Evolutionary conservation across 2,329 filamentous ascomycete species (phyloP).

Genomic region (Helicocarpus griseus): DNA sequence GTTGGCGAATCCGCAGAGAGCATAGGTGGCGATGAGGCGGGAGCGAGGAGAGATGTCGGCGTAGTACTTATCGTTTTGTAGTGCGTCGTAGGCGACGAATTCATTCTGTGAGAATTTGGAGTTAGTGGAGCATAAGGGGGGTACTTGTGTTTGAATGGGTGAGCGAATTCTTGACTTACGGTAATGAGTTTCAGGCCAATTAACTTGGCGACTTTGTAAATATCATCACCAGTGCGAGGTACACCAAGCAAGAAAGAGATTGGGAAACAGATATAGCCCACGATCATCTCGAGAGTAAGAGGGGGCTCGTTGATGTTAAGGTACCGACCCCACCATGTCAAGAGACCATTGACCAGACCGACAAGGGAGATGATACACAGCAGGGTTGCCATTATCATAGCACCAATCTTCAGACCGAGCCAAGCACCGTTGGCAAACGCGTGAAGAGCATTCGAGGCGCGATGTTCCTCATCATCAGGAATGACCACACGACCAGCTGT

Average conservation of each 20-base stretch:
- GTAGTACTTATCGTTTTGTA: constrained; percentile 47
- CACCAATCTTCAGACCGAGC: constrained; percentile 77
- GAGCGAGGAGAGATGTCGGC: constrained; percentile 57
- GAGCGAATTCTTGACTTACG: constrained; percentile 35
- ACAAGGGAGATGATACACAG: constrained; percentile 75
- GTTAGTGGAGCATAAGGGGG: neutral
- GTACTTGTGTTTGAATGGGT: neutral
- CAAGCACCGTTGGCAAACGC: constrained; percentile 78
- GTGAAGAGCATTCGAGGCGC: constrained; percentile 68
- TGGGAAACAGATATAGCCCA: constrained; percentile 70
- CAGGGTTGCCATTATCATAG: constrained; percentile 70
- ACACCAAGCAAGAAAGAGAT: constrained; percentile 75
- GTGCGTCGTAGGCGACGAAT: constrained; percentile 59
- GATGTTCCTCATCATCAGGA: constrained; percentile 61
- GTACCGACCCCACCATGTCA: constrained; percentile 78
- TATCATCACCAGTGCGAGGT: constrained; percentile 48
- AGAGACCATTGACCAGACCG: constrained; percentile 61
- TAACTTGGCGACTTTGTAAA: constrained; percentile 65
- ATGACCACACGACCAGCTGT: constrained; percentile 74
- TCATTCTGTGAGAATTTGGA: constrained; percentile 50
- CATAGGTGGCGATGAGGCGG: constrained; percentile 74
- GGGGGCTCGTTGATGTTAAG: constrained; percentile 59
- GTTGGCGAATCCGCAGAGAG: constrained; percentile 74
- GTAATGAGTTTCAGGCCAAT: constrained; percentile 80
- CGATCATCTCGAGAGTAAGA: constrained; percentile 65